A percentile compares a stretch with the other conserved stretches of the same genome.
These are phyloP conservation scores for Gelatoporia subvermispora DNA, from an alignment of 768 basidiomycete species.

Conservation along the genomic window DNA sequence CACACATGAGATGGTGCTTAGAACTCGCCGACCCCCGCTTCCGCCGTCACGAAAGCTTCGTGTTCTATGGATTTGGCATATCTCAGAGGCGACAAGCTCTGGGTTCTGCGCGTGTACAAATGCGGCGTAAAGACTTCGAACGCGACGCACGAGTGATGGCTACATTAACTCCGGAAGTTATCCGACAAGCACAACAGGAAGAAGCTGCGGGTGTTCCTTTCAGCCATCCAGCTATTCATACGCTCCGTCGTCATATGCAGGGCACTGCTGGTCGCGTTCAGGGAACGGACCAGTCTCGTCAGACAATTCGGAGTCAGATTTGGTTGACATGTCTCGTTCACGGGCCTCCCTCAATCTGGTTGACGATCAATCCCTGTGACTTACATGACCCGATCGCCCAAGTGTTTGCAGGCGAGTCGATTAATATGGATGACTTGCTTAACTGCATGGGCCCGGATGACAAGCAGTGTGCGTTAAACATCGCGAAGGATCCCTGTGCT, in stretches of 20 bases:
- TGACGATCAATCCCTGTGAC: conserved; percentile 39
- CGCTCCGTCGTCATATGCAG: conserved; percentile 10
- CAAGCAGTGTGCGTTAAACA: conserved; percentile 17
- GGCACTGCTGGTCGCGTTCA: conserved; percentile 10
- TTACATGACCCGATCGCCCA: conserved; percentile 40
- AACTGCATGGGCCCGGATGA: conserved; percentile 19
- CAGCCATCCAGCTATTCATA: conserved; percentile 5
- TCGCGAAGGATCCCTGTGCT: conserved; percentile 36
- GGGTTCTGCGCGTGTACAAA: conserved; percentile 29
- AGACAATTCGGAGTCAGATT: conserved; percentile 25
- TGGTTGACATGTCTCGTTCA: conserved; percentile 30
- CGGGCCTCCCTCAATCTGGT: conserved; percentile 34
- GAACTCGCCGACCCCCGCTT: conserved; percentile 28
- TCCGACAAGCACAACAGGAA: conserved; percentile 31
- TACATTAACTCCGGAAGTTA: conserved; percentile 22
- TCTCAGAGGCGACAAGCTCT: conserved; percentile 24
- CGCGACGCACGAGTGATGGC: conserved; percentile 16
- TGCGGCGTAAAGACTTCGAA: conserved; percentile 22
- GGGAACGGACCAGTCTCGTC: conserved; percentile 13
- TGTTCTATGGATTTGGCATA: conserved; percentile 28
- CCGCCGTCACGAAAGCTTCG: conserved; percentile 26
- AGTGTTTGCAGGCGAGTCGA: conserved; percentile 36
- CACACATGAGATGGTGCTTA: conserved; percentile 26
- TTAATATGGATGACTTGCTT: conserved; percentile 37
- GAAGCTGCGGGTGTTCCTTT: conserved; percentile 14